phyloP scores from a whole-genome alignment of 2,329 filamentous ascomycete species.

The Hortaea werneckii region DNA sequence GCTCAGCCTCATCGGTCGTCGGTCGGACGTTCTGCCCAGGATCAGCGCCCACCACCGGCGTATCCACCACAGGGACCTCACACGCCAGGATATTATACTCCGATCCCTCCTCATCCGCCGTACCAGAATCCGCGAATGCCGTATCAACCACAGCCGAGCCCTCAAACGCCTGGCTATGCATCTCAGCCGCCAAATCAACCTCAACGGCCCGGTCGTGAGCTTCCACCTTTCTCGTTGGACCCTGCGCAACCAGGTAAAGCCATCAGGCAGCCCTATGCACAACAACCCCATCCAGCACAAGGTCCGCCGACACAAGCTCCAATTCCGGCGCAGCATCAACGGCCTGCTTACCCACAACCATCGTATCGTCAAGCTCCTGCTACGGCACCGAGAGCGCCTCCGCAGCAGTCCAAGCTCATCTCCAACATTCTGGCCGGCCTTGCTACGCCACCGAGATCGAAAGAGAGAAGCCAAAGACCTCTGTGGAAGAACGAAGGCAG shows the following conservation, averaged over 20 bases:
- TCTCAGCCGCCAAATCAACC: constrained; percentile 21
- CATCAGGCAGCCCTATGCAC: constrained; percentile 9
- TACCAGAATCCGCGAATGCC: constrained; percentile 18
- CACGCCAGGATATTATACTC: neutral
- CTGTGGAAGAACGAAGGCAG: constrained; percentile 22
- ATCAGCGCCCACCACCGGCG: neutral
- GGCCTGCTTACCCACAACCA: neutral
- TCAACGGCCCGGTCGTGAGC: constrained; percentile 35
- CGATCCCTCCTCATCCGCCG: constrained; percentile 20
- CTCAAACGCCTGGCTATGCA: constrained; percentile 5
- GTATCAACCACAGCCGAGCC: constrained; percentile 9
- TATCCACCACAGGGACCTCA: constrained; percentile 5
- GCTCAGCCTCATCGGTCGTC: constrained; percentile 9
- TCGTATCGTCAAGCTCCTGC: constrained; percentile 12
- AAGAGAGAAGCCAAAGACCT: constrained; percentile 3
- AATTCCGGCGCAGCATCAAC: neutral
- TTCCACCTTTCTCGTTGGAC: constrained; percentile 37
- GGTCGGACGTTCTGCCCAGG: neutral
- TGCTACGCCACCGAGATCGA: constrained; percentile 16
- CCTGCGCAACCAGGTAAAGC: constrained; percentile 27
- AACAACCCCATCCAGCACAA: constrained; percentile 7
- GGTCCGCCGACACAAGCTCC: constrained; percentile 3
- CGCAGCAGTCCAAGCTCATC: constrained; percentile 8
- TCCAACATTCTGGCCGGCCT: constrained; percentile 18
- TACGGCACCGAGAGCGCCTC: constrained; percentile 15